Percentiles rank a stretch among this genome's conserved stretches.
These are phyloP conservation scores for Castanea crenata DNA, from an alignment of 306 rosid genomes.

Conservation along the genomic window DNA sequence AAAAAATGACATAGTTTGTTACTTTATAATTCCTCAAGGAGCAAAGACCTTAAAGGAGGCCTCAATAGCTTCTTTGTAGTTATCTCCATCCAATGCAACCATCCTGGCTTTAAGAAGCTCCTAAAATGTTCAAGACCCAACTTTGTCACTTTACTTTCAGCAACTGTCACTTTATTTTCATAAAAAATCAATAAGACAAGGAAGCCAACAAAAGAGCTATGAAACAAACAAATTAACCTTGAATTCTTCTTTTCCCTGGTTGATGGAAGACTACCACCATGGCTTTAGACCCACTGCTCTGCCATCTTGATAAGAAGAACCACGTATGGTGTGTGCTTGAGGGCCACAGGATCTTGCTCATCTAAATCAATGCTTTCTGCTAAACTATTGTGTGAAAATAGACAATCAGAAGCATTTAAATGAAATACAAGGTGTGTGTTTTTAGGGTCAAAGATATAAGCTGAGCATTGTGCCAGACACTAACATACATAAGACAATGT, in stretches of 20 bases:
- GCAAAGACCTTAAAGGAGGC: too few relatives aligned
- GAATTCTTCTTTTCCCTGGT: slow-evolving; percentile 90
- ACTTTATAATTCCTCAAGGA: too few relatives aligned
- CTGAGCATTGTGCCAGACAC: slow-evolving; percentile 4
- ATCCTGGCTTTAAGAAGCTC: too few relatives aligned
- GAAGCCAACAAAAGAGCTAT: slow-evolving; percentile 21
- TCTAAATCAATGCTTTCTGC: slow-evolving; percentile 75
- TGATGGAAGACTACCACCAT: slow-evolving; percentile 72
- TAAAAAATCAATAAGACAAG: slow-evolving; percentile 2
- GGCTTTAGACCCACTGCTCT: slow-evolving; percentile 83
- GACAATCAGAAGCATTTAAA: slow-evolving; percentile 29
- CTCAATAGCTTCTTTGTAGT: too few relatives aligned
- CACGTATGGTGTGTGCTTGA: slow-evolving; percentile 86
- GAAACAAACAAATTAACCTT: slow-evolving; percentile 56
- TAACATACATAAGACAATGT: background rate
- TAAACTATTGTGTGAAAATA: slow-evolving; percentile 42
- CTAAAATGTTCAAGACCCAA: too few relatives aligned
- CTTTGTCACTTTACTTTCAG: too few relatives aligned
- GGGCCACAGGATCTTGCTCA: slow-evolving; percentile 71
- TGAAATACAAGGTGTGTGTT: slow-evolving; percentile 3
- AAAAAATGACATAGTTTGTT: too few relatives aligned
- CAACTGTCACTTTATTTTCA: background rate
- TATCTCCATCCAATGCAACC: too few relatives aligned
- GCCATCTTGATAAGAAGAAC: slow-evolving; percentile 90
- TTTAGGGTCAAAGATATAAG: slow-evolving; percentile 6